Evolutionary conservation across 306 rosid genomes (phyloP), one percentile per base, ranked within the genome.

Genomic region (Cucurbita pepo): DNA sequence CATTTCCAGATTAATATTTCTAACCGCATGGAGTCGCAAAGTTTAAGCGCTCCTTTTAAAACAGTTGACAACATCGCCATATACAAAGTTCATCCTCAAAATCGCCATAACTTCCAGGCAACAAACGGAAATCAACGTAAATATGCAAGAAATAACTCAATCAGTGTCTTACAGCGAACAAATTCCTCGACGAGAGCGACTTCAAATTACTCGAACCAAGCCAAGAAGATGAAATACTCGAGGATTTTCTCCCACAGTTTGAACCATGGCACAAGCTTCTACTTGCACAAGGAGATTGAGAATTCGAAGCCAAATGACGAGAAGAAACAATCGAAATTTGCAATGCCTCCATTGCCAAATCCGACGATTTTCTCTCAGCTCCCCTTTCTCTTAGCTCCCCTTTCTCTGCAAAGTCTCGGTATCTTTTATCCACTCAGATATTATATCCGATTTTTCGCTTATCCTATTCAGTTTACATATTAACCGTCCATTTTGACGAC

Each of bases 151-250:
- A 67, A 15, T 40, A 6, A n/a, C 10, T 52, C 19, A 11, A 65
- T 69, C 57, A 40, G 14, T n/a, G 30, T 77, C 89, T 86, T 82
- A 94, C 99, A 38, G 97, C 75, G 83, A 91, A 89, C 69, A 83
- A 82, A 73, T 84, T 91, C 64, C 89, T 78, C 47, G 86, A 85
- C 65, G 91, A 90, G 77, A 89, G 79, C 63, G 88, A 77, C 60
- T 81, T 60, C 14, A 79, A 79, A 62, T 63, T 57, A 62, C 72
- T 54, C 2, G 85, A 64, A 69, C 79, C 79, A 3, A 76, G 77
- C 82, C 85, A 87, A 40, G 87, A 75, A 36, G 96, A 85, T 57
- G 76, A 77, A 19, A 86, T 62, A 52, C 79, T 83, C 30, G 75
- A 40, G 2, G 87, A 58, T 72, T 78, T 80, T 58, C 78, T 45